Percentiles rank a stretch among this genome's conserved stretches.
These are phyloP conservation scores for Heliophila coronopifolia DNA, from an alignment of 441 rosid genomes.

Conservation along the genomic window DNA sequence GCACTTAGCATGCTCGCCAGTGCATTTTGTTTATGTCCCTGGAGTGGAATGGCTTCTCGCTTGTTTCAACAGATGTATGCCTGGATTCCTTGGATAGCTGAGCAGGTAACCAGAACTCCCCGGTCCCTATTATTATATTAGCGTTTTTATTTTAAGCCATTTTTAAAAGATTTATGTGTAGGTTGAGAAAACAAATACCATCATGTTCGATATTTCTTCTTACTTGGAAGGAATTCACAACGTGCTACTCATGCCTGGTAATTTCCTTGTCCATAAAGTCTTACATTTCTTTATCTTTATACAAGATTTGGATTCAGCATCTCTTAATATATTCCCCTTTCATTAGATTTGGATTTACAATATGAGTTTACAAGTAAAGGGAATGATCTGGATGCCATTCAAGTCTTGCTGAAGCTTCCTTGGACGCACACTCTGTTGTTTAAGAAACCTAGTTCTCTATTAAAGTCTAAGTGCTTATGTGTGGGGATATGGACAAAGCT, in stretches of 20 bases:
- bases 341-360: constrained; percentile 35
- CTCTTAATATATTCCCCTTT: constrained; percentile 26
- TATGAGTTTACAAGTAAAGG: constrained; percentile 36
- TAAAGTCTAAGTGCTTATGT: constrained; percentile 61
- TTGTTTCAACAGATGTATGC: constrained; percentile 56
- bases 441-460: constrained; percentile 37
- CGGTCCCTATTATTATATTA: constrained; percentile 20
- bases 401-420: constrained; percentile 64
- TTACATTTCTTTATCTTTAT: constrained; percentile 4
- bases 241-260: constrained; percentile 63
- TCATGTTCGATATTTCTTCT: constrained; percentile 44
- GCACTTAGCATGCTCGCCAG: constrained; percentile 84
- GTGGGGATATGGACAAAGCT: constrained; percentile 69
- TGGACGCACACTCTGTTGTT: constrained; percentile 57
- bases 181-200: constrained; percentile 46
- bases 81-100: constrained; percentile 88
- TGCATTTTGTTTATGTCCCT: constrained; percentile 62
- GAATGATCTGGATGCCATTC: constrained; percentile 38
- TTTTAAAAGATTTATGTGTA: constrained; percentile 31
- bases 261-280: constrained; percentile 19
- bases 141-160: background rate
- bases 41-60: constrained; percentile 43
- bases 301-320: constrained; percentile 12
- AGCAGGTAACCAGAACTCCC: constrained; percentile 44
- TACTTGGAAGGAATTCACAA: constrained; percentile 79